Conservation (phyloP, 257 asterid species). For the Solanum verrucosum region DNA sequence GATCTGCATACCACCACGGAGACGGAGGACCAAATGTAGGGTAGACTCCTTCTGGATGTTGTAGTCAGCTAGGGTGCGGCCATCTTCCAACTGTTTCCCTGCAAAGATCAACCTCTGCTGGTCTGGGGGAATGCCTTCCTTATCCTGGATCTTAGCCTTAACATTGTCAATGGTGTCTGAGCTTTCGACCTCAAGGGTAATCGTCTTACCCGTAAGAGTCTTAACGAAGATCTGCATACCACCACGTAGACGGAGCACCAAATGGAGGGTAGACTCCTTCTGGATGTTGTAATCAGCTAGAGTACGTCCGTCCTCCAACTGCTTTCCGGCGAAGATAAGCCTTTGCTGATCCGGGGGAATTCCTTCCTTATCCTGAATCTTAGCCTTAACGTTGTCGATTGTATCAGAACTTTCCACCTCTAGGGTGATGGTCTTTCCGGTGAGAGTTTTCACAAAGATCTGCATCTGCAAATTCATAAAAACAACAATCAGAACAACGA, state of each 20-base stretch:
- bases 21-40: slow-evolving; percentile 27
- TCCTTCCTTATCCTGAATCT: slow-evolving; percentile 30
- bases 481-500: not conserved
- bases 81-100: slow-evolving; percentile 24
- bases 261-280: slow-evolving; percentile 30
- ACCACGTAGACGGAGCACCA: slow-evolving; percentile 30
- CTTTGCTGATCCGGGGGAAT: slow-evolving; percentile 37
- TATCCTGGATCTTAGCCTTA: slow-evolving; percentile 27
- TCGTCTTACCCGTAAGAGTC: slow-evolving; percentile 31
- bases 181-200: slow-evolving; percentile 26
- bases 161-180: slow-evolving; percentile 30
- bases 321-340: slow-evolving; percentile 27
- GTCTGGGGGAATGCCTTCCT: slow-evolving; percentile 33
- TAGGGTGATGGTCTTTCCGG: slow-evolving; percentile 28
- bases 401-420: slow-evolving; percentile 33
- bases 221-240: slow-evolving; percentile 37
- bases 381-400: slow-evolving; percentile 26
- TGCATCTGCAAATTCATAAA: slow-evolving; percentile 8
- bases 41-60: slow-evolving; percentile 34
- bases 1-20: slow-evolving; percentile 36
- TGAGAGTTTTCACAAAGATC: slow-evolving; percentile 27
- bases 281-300: slow-evolving; percentile 30
- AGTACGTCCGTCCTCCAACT: slow-evolving; percentile 25
- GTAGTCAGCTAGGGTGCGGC: slow-evolving; percentile 26
- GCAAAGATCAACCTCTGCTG: slow-evolving; percentile 32